Percentiles rank a stretch among this genome's conserved stretches.
phyloP scores from a whole-genome alignment of 2,329 filamentous ascomycete species.

The Paradendryphiella salina region DNA sequence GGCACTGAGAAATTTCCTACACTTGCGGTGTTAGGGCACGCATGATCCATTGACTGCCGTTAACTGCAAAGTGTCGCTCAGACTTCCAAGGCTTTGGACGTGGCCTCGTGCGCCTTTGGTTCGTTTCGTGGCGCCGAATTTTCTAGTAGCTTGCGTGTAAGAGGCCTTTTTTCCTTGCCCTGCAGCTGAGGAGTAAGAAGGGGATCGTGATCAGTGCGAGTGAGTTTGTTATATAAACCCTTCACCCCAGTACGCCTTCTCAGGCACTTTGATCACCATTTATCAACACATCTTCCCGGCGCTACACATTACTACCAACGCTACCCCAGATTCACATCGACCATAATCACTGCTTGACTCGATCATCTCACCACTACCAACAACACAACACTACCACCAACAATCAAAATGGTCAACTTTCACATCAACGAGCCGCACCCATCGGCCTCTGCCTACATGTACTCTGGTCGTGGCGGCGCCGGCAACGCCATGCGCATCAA shows the following conservation, averaged over 20 bases:
- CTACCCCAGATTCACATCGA: slow-evolving; percentile 17
- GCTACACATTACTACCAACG: not conserved
- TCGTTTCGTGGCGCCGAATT: slow-evolving; percentile 31
- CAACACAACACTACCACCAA: slow-evolving; percentile 15
- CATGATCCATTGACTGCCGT: slow-evolving; percentile 47
- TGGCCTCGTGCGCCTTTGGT: slow-evolving; percentile 34
- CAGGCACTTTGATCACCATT: slow-evolving; percentile 17
- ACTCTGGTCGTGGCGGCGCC: slow-evolving; percentile 61
- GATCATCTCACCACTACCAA: not conserved
- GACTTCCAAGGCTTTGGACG: slow-evolving; percentile 21
- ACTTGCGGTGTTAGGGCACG: slow-evolving; percentile 18
- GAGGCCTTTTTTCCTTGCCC: slow-evolving; percentile 7
- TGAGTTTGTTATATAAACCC: slow-evolving; percentile 27
- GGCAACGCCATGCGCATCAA: slow-evolving; percentile 62
- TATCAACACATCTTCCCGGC: slow-evolving; percentile 18
- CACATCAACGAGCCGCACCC: slow-evolving; percentile 65
- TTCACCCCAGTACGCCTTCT: slow-evolving; percentile 6
- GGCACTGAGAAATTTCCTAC: slow-evolving; percentile 16
- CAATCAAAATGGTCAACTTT: slow-evolving; percentile 50
- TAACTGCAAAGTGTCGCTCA: slow-evolving; percentile 49
- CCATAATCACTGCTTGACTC: slow-evolving; percentile 20
- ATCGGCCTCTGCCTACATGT: slow-evolving; percentile 56
- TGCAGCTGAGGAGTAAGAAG: slow-evolving; percentile 7
- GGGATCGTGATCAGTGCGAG: slow-evolving; percentile 11
- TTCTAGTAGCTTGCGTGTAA: slow-evolving; percentile 19